Base-by-base conservation (phyloP, 2,329 filamentous ascomycete genomes). In the Coniochaeta sp. region DNA sequence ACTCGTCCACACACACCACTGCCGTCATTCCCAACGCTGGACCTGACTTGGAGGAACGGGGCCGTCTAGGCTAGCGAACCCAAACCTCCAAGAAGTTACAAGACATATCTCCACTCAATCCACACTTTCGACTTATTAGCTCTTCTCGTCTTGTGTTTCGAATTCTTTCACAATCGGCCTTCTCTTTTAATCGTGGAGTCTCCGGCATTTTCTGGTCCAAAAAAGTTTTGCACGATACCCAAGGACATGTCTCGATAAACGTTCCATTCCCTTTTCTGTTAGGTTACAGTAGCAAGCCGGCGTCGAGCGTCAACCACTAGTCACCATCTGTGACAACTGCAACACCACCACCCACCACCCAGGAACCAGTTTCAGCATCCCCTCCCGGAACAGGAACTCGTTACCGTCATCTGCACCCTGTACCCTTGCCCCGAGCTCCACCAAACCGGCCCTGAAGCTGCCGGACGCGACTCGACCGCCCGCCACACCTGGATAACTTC, bases 91-190 rank as follows among this genome's bases (percentile, higher is more conserved):
- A 48, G 45, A 30, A 42, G 38, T 7, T 28, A 46, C 42, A 2
- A 30, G 13, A 51, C 49, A 53, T 58, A 60, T 64, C 63, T 63
- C 64, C 63, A 66, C 64, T 63, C 63, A 65, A 55, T 58, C 59
- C 57, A 63, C 57, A 56, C 57, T 55, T 58, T 58, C 40, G 27
- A 12, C 16, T 46, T 16, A 22, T 46, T 28, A 48, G 45, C 18
- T 28, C 13, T 30, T 48, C 16, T 31, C 14, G 27, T 18, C 45
- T 26, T 16, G 45, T 48, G 45, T 28, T 48, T 48, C 24, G n/a
- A n/a, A n/a, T n/a, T n/a, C n/a, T n/a, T n/a, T 13, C 45, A 30
- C 24, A 24, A 28, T 22, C 24, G 45, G 38, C 38, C 18, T 42
- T 42, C 38, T 42, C 38, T 42, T 42, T 57, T 49, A 52, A 55